These are phyloP conservation scores for Mycena indigotica DNA, from an alignment of 768 basidiomycete genomes.

Conservation along the genomic window DNA sequence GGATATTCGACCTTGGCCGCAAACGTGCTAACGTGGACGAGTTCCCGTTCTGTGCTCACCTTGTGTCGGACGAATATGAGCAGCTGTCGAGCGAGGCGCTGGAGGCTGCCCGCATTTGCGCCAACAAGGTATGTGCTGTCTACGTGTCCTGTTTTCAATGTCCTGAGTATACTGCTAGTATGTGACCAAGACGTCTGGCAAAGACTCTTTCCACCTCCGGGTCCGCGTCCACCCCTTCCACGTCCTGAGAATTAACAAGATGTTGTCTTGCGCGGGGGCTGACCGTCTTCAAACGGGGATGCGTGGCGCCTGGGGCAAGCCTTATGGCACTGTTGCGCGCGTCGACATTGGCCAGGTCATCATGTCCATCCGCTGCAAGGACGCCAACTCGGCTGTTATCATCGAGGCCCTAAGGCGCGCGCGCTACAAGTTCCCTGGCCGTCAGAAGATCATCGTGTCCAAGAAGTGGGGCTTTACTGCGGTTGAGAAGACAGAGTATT, in stretches of 20 bases:
- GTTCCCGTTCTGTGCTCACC: slow-evolving; percentile 95
- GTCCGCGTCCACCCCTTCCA: slow-evolving; percentile 99
- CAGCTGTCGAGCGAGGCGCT: slow-evolving; percentile 94
- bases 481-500: slow-evolving; percentile 87
- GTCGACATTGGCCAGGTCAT: slow-evolving; percentile 98
- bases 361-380: slow-evolving; percentile 85
- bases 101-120: slow-evolving; percentile 98
- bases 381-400: slow-evolving; percentile 81
- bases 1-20: slow-evolving; percentile 93
- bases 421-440: slow-evolving; percentile 99
- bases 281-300: slow-evolving; percentile 97
- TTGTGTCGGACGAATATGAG: slow-evolving; percentile 98
- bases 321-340: slow-evolving; percentile 93
- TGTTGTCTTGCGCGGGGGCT: slow-evolving; percentile 98
- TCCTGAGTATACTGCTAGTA: no score
- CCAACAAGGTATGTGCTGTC: slow-evolving; percentile 82
- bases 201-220: slow-evolving; percentile 98
- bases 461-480: slow-evolving; percentile 99
- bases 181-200: slow-evolving; percentile 95
- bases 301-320: slow-evolving; percentile 99
- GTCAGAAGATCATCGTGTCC: slow-evolving; percentile 95
- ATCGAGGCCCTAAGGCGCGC: slow-evolving; percentile 97
- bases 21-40: slow-evolving; percentile 97
- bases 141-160: no score
- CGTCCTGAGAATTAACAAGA: slow-evolving; percentile 99